Base-by-base conservation (phyloP, 1,284 basidiomycete genomes). In the Cutaneotrichosporon sp. region DNA sequence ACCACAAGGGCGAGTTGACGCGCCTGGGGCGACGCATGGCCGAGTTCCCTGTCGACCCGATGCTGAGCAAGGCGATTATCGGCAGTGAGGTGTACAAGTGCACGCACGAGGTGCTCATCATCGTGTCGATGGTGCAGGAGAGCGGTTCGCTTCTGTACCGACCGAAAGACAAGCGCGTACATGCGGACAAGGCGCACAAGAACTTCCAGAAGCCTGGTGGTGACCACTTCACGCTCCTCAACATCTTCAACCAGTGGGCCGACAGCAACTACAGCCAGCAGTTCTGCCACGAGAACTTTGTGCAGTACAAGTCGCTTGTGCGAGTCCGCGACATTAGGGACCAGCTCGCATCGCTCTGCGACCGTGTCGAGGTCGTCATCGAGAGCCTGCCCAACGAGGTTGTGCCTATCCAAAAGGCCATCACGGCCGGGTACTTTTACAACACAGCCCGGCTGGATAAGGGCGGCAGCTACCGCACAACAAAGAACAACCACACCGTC, bases 181-280 rank as follows among this genome's bases (percentile, higher is more conserved):
- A 97, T 74, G 94, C 94, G 26, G 96, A 98, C 75, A 92, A 97
- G 81, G 96, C 96, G 4, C 87, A 96, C 61, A 92, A 97, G 78
- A 97, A 97, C 76, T 99, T 98, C 78, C 88, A 95, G 58, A 91
- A 91, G 55, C 83, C 90, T 0, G 97, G 94, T n/a, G 96, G 97
- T 18, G 97, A 99, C 75, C 96, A 98, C 81, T 97, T 99, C 76
- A 98, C 95, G 3, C 82, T 98, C 61, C 85, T 98, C 50, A 97
- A 97, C 76, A 92, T 98, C 8, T 99, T 93, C 90, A 92, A 97
- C 76, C 94, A 98, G 77, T 99, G 96, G 95, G 92, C 92, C 31
- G 95, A 99, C 73, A 92, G 92, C 46, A 92, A 92, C 74, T 99
- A 95, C 79, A 93, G 91, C 31, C 91, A 94, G 73, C 91, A 93